Evolutionary conservation across 805 yeast genomes (phyloP), one percentile per base, ranked within the genome.

Genomic region (Myxozyma lipomycoides): DNA sequence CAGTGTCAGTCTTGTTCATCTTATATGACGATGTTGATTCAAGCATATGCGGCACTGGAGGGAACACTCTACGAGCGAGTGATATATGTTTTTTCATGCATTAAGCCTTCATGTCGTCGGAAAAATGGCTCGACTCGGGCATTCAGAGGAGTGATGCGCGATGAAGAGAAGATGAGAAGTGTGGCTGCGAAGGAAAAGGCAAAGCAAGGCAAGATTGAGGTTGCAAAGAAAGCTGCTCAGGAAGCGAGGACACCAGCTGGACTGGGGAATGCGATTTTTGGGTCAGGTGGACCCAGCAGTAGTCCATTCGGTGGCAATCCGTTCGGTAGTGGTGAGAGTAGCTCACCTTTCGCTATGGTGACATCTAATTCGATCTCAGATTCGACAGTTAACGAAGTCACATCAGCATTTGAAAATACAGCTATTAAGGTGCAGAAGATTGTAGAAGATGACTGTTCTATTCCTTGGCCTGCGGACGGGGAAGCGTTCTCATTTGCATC

Each of bases 11-110:
- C 76, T 47, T 93, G 98, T 70, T 69, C 68, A 1, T 66, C 72
- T 7, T 69, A 73, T 15, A 75, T 88, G 83, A 78, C 84, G 12
- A 68, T 91, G 41, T 70, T 90, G 26, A 67, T 83, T 1, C 98
- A 93, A 65, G 84, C 91, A 1, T 84, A 77, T 67, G 84, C 95
- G 0, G 95, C 95, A 0, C 67, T 90, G 38, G 86, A 82, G 30
- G 77, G 77, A 32, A 74, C 82, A 9, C 72, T 80, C 38, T 88
- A 90, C 63, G 96, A 87, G 61, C 78, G 98, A 52, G 81, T 81
- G 2, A 67, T 93, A 17, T 93, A 91, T 62, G 75, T 93, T 0
- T 86, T 91, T 64, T 80, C 82, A 1, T 93, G 98, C 68, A 63
- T 71, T 17, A 76, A 78, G 40, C 70, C 78, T 21, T 59, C 68